A percentile compares a stretch with the other conserved stretches of the same genome.
Conservation (phyloP, 2,329 filamentous ascomycete species). For the Pyrenophora seminiperda region DNA sequence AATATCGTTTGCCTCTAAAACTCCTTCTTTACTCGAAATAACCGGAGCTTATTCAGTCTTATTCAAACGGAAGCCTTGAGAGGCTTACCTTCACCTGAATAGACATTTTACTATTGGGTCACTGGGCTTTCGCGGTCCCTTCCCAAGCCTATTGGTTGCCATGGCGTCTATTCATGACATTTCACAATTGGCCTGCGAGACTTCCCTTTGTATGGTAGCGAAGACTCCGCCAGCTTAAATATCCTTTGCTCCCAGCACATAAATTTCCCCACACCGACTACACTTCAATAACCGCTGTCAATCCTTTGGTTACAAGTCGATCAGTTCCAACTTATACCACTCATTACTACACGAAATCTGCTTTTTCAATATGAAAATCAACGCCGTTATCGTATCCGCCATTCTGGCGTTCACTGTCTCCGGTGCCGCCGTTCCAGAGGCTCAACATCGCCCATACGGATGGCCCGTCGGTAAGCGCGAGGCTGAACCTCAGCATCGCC, state of each 20-base stretch:
- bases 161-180: constrained; percentile 28
- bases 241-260: constrained; percentile 4
- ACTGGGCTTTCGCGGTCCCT: constrained; percentile 15
- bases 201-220: constrained; percentile 9
- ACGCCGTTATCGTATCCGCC: constrained; percentile 48
- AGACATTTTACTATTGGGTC: constrained; percentile 15
- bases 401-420: constrained; percentile 51
- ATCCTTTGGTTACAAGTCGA: constrained; percentile 12
- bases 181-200: constrained; percentile 1
- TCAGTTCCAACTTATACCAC: constrained; percentile 15
- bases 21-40: not conserved
- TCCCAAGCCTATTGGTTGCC: constrained; percentile 19
- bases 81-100: constrained; percentile 17
- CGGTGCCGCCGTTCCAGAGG: constrained; percentile 49
- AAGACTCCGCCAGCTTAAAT: constrained; percentile 13
- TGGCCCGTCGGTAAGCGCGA: constrained; percentile 37
- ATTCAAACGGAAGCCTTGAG: constrained; percentile 19
- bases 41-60: constrained; percentile 10
- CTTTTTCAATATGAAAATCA: constrained; percentile 55
- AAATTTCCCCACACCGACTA: constrained; percentile 16
- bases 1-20: constrained; percentile 1
- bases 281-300: constrained; percentile 13
- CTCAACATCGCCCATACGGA: constrained; percentile 22
- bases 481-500: constrained; percentile 34
- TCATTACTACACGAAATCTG: constrained; percentile 25